phyloP scores from a whole-genome alignment of 2,329 filamentous ascomycete species.

The Aspergillus hiratsukae region DNA sequence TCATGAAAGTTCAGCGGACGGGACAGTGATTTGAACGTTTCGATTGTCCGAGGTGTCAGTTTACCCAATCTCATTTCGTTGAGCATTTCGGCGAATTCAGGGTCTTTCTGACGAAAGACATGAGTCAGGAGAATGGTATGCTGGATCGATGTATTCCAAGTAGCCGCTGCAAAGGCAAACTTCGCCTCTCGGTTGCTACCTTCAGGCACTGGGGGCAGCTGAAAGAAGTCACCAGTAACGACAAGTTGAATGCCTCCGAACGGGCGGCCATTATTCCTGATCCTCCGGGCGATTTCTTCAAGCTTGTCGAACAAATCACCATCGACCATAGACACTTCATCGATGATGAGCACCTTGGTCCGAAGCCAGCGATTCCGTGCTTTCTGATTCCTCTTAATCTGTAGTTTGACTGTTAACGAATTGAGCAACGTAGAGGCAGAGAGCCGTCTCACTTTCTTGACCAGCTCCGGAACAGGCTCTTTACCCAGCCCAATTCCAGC shows the following conservation, averaged over 20 bases:
- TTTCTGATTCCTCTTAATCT: slow-evolving; percentile 79
- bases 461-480: slow-evolving; percentile 70
- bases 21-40: slow-evolving; percentile 68
- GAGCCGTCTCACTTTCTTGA: slow-evolving; percentile 61
- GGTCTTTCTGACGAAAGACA: slow-evolving; percentile 92
- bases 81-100: slow-evolving; percentile 85
- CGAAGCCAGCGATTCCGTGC: slow-evolving; percentile 83
- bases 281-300: slow-evolving; percentile 74
- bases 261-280: slow-evolving; percentile 84
- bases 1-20: slow-evolving; percentile 70
- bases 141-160: slow-evolving; percentile 88
- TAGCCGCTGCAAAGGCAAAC: slow-evolving; percentile 88
- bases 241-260: slow-evolving; percentile 96
- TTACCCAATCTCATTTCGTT: slow-evolving; percentile 95
- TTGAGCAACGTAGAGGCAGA: background rate
- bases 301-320: slow-evolving; percentile 96
- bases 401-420: slow-evolving; percentile 12
- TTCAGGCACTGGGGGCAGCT: slow-evolving; percentile 89
- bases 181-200: slow-evolving; percentile 62
- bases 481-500: slow-evolving; percentile 93
- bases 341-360: slow-evolving; percentile 82
- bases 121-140: slow-evolving; percentile 94
- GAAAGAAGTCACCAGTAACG: slow-evolving; percentile 97
- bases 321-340: slow-evolving; percentile 98
- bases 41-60: slow-evolving; percentile 70